Conservation (phyloP, 2,329 filamentous ascomycete genomes). For the Epichloe elymi region DNA sequence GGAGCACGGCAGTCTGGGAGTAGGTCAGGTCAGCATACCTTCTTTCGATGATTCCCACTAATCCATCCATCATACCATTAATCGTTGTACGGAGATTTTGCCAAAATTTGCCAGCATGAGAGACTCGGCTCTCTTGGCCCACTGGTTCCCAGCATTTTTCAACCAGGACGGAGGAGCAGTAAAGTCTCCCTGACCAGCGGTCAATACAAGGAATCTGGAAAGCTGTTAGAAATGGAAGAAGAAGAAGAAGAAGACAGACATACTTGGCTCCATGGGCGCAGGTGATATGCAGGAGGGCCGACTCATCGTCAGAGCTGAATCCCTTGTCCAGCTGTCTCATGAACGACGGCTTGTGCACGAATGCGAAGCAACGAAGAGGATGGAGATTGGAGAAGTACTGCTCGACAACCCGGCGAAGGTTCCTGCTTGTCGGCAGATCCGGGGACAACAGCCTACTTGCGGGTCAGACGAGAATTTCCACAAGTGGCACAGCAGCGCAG, state of each 20-base stretch:
- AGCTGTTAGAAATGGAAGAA: not conserved
- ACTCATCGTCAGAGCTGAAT: slow-evolving; percentile 22
- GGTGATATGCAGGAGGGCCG: slow-evolving; percentile 22
- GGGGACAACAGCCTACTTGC: slow-evolving; percentile 19
- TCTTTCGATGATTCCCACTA: not conserved
- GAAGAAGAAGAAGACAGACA: not conserved
- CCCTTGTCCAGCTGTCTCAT: slow-evolving; percentile 25
- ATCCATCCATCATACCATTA: slow-evolving; percentile 19
- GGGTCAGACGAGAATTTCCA: not conserved
- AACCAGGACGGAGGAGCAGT: slow-evolving; percentile 17
- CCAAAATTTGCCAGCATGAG: slow-evolving; percentile 25
- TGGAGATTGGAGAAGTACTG: slow-evolving; percentile 28
- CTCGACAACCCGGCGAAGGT: slow-evolving; percentile 23
- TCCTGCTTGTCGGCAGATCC: slow-evolving; percentile 19
- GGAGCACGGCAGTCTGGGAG: slow-evolving; percentile 21
- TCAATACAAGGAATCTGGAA: slow-evolving; percentile 22
- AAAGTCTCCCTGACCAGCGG: slow-evolving; percentile 18
- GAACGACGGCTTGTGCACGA: slow-evolving; percentile 27
- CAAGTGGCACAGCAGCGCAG: not conserved
- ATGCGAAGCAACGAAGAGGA: slow-evolving; percentile 26
- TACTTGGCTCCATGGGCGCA: slow-evolving; percentile 27
- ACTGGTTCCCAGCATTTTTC: slow-evolving; percentile 22
- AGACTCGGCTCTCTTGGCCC: slow-evolving; percentile 25
- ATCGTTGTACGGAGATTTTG: slow-evolving; percentile 24
- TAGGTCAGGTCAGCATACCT: not conserved